Conservation (phyloP, 164 flowering plant genomes). For the Akebia trifoliata region DNA sequence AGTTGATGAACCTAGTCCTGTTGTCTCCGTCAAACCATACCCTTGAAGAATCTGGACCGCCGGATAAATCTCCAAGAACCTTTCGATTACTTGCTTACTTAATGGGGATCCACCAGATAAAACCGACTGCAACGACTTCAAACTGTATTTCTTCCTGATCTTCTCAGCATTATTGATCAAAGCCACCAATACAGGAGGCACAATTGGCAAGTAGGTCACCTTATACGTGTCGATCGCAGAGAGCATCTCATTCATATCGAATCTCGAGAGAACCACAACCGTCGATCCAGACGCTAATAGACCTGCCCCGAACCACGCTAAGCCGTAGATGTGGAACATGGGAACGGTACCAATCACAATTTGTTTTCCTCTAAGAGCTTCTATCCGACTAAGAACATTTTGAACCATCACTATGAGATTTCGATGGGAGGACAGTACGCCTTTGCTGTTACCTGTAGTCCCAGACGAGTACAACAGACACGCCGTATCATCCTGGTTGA, state of each 20-base stretch:
- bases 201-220: constrained; percentile 54
- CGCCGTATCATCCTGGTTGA: constrained; percentile 67
- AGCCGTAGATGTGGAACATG: constrained; percentile 92
- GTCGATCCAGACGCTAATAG: constrained; percentile 52
- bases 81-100: constrained; percentile 77
- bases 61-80: constrained; percentile 63
- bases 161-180: constrained; percentile 35
- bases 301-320: constrained; percentile 51
- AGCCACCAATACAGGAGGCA: constrained; percentile 45
- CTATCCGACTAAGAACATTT: constrained; percentile 35
- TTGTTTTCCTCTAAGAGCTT: constrained; percentile 24
- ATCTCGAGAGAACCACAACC: constrained; percentile 47
- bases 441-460: constrained; percentile 92
- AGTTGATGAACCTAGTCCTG: constrained; percentile 85
- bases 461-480: constrained; percentile 87
- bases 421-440: constrained; percentile 69
- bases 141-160: constrained; percentile 41
- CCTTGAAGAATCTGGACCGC: constrained; percentile 64
- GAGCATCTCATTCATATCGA: constrained; percentile 57
- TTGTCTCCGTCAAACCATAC: constrained; percentile 83
- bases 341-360: constrained; percentile 76
- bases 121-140: constrained; percentile 42
- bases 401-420: constrained; percentile 73
- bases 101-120: constrained; percentile 85
- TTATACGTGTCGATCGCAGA: constrained; percentile 33